Evolutionary conservation across 306 rosid species (phyloP).

Genomic region (Medicago truncatula): MtrunA17r5.0-ANR NC_053046.1:10842501-10843000

Average conservation of each 20-base stretch:
- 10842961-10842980: conserved; percentile 86
- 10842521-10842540: conserved; percentile 49
- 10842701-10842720: conserved; percentile 17
- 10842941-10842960: conserved; percentile 88
- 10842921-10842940: conserved; percentile 73
- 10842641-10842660: conserved; percentile 44
- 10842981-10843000: conserved; percentile 50
- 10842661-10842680: conserved; percentile 29
- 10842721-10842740: conserved; percentile 29
- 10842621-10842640: conserved; percentile 30
- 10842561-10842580: conserved; percentile 22
- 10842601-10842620: conserved; percentile 27
- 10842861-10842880: conserved; percentile 47
- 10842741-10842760: conserved; percentile 38
- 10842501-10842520: conserved; percentile 46
- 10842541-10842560: not conserved
- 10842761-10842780: conserved; percentile 18
- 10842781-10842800: conserved; percentile 29
- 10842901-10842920: conserved; percentile 47
- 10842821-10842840: conserved; percentile 35
- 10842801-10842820: conserved; percentile 25
- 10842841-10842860: conserved; percentile 50
- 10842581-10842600: conserved; percentile 37
- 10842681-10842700: conserved; percentile 34
- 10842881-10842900: conserved; percentile 62